Evolutionary conservation across 345 rosid genomes (phyloP).

Genomic region (Arabidopsis thaliana): TAIR10.1 NC_003074.8:18199001-18199500

Average conservation of each 20-base stretch:
- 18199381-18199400: not conserved
- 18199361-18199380: not conserved
- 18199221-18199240: slow-evolving; percentile 29
- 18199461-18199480: not conserved
- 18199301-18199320: not conserved
- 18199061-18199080: slow-evolving; percentile 19
- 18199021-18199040: slow-evolving; percentile 11
- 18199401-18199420: not conserved
- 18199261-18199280: not conserved
- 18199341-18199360: not conserved
- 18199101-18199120: not conserved
- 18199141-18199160: slow-evolving; percentile 24
- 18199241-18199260: slow-evolving; percentile 2
- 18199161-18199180: not conserved
- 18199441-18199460: not conserved
- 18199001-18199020: slow-evolving; percentile 10
- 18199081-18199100: slow-evolving; percentile 22
- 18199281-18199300: not conserved
- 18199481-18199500: not conserved
- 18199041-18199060: slow-evolving; percentile 34
- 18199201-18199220: slow-evolving; percentile 25
- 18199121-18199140: slow-evolving; percentile 28
- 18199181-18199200: not conserved
- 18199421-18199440: not conserved
- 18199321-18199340: not conserved